Evolutionary conservation across 305 asterid genomes (phyloP).

Genomic region (Salvia sclarea): DNA sequence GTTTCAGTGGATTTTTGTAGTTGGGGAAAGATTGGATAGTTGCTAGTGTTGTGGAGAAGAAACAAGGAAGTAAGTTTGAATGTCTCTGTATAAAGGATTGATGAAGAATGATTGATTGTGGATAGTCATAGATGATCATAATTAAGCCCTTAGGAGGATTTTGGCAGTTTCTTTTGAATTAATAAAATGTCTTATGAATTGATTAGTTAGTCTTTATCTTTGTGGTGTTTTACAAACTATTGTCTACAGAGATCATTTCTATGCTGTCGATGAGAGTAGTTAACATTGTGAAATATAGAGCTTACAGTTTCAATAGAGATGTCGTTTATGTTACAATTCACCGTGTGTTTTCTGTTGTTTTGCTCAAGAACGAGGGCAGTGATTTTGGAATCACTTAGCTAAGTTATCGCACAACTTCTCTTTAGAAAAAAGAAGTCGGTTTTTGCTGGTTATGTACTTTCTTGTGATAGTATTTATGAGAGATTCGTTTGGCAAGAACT

Average conservation of each 20-base stretch:
- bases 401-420: background rate
- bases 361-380: background rate
- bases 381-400: conserved; percentile 3
- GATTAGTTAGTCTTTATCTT: background rate
- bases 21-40: background rate
- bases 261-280: conserved; percentile 16
- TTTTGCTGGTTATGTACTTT: background rate
- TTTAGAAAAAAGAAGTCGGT: background rate
- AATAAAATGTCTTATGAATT: conserved; percentile 15
- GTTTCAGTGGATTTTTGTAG: background rate
- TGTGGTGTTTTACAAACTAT: background rate
- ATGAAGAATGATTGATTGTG: background rate
- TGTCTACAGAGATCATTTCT: conserved; percentile 8
- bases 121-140: background rate
- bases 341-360: background rate
- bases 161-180: background rate
- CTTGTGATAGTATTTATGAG: background rate
- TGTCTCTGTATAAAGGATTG: conserved; percentile 2
- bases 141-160: background rate
- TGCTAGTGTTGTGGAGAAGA: conserved; percentile 2
- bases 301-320: background rate
- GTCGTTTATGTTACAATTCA: background rate
- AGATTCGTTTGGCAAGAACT: background rate
- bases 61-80: background rate
- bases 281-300: background rate